phyloP scores from a whole-genome alignment of 352 stramenopile genomes.

The Phytopythium litorale region DNA sequence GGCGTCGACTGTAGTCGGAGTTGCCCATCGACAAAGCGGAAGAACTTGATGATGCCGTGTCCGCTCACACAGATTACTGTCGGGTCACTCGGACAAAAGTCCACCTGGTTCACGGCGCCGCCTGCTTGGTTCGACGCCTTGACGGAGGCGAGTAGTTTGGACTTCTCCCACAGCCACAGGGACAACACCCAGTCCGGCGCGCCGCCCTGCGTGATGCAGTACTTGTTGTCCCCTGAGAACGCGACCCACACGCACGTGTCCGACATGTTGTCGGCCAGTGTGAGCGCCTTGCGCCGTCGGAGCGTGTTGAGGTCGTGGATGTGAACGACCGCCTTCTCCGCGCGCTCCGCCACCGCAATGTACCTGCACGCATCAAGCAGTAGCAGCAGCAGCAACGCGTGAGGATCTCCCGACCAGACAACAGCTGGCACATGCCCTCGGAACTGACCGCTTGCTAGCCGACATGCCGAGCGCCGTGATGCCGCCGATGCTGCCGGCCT shows the following conservation, averaged over 20 bases:
- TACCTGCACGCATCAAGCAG: slow-evolving; percentile 25
- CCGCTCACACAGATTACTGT: slow-evolving; percentile 86
- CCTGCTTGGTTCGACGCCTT: slow-evolving; percentile 70
- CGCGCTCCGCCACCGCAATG: slow-evolving; percentile 87
- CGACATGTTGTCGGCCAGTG: slow-evolving; percentile 71
- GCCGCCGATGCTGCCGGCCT: slow-evolving; percentile 53
- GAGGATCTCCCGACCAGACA: not conserved
- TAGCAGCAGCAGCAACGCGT: not conserved
- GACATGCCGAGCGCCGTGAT: slow-evolving; percentile 88
- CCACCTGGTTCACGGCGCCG: slow-evolving; percentile 77
- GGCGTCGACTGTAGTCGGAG: slow-evolving; percentile 65
- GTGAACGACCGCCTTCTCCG: slow-evolving; percentile 77
- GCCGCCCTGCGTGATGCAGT: slow-evolving; percentile 85
- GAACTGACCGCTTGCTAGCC: slow-evolving; percentile 51
- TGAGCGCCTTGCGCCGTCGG: slow-evolving; percentile 82
- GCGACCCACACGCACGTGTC: slow-evolving; percentile 74
- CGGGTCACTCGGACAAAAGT: slow-evolving; percentile 88
- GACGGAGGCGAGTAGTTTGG: slow-evolving; percentile 76
- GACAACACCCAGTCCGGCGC: slow-evolving; percentile 90
- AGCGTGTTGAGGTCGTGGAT: slow-evolving; percentile 90
- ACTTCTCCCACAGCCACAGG: slow-evolving; percentile 92
- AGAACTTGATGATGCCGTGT: slow-evolving; percentile 88
- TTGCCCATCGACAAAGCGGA: slow-evolving; percentile 81
- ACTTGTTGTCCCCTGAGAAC: slow-evolving; percentile 91
- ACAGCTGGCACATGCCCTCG: not conserved